Conservation (phyloP, 176 grass and related monocot species). For the Alloteropsis semialata region DNA sequence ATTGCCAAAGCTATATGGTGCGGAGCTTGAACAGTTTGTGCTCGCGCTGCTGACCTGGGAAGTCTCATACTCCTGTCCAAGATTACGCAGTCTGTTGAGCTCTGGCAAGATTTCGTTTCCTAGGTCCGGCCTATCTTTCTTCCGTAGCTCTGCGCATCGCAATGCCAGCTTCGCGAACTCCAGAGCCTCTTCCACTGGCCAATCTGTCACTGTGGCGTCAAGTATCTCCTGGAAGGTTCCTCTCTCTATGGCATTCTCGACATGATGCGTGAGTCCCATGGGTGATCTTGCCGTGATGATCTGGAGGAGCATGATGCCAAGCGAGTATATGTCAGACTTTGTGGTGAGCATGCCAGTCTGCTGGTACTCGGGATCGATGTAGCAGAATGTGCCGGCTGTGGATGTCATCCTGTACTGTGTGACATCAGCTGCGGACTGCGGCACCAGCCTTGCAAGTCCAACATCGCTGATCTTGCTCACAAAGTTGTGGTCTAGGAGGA, state of each 20-base stretch:
- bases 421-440: conserved; percentile 52
- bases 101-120: conserved; percentile 69
- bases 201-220: conserved; percentile 57
- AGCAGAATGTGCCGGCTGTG: conserved; percentile 81
- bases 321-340: conserved; percentile 81
- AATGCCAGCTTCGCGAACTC: conserved; percentile 56
- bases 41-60: conserved; percentile 27
- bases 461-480: conserved; percentile 93
- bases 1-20: conserved; percentile 27
- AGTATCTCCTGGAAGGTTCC: conserved; percentile 71
- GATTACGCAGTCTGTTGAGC: conserved; percentile 52
- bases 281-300: conserved; percentile 80
- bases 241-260: conserved; percentile 60
- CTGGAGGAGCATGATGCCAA: conserved; percentile 83
- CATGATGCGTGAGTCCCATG: conserved; percentile 78
- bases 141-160: conserved; percentile 66
- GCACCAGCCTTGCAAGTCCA: conserved; percentile 80
- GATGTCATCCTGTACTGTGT: conserved; percentile 92
- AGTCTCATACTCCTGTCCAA: conserved; percentile 52
- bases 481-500: conserved; percentile 87
- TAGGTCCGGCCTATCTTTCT: conserved; percentile 75
- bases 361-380: conserved; percentile 96
- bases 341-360: conserved; percentile 88
- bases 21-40: conserved; percentile 41
- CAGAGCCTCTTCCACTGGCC: conserved; percentile 73